These are phyloP conservation scores for Daphne laureola DNA, from an alignment of 441 rosid species.

Conservation along the genomic window DNA sequence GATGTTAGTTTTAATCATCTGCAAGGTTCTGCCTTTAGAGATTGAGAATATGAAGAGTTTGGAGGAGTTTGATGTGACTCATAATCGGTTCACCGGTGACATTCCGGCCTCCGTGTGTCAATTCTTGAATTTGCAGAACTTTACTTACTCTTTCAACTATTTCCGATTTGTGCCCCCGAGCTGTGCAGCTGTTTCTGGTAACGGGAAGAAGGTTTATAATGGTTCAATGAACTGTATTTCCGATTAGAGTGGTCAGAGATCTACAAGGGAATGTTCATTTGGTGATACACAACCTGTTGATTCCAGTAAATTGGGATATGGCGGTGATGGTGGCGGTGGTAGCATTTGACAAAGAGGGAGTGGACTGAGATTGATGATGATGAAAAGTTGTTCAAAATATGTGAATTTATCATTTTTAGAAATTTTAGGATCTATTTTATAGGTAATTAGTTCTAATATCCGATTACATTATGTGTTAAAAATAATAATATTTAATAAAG, in stretches of 20 bases:
- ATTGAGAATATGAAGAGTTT: conserved; percentile 44
- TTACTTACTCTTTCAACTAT: conserved; percentile 53
- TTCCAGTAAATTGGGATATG: conserved; percentile 39
- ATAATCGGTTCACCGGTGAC: conserved; percentile 45
- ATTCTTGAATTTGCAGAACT: conserved; percentile 48
- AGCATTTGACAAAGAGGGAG: conserved; percentile 9
- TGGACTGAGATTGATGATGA: conserved; percentile 16
- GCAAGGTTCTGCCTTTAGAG: conserved; percentile 40
- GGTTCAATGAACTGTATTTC: conserved; percentile 46
- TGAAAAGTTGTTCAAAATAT: no score
- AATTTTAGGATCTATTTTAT: no score
- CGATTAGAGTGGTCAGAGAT: conserved; percentile 41
- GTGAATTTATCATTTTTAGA: no score
- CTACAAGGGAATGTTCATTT: conserved; percentile 42
- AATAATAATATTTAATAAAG: no score
- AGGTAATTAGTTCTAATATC: no score
- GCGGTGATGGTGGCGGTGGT: conserved; percentile 13
- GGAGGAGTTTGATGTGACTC: conserved; percentile 49
- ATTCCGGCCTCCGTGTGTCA: conserved; percentile 40
- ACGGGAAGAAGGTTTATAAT: conserved; percentile 23
- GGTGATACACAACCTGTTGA: conserved; percentile 41
- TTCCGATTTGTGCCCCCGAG: conserved; percentile 40
- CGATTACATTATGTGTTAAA: no score
- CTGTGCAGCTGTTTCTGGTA: conserved; percentile 34
- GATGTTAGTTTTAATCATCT: conserved; percentile 50